These are phyloP conservation scores for Paracoccidioides lutzii DNA, from an alignment of 2,329 filamentous ascomycete genomes.

Conservation along the genomic window DNA sequence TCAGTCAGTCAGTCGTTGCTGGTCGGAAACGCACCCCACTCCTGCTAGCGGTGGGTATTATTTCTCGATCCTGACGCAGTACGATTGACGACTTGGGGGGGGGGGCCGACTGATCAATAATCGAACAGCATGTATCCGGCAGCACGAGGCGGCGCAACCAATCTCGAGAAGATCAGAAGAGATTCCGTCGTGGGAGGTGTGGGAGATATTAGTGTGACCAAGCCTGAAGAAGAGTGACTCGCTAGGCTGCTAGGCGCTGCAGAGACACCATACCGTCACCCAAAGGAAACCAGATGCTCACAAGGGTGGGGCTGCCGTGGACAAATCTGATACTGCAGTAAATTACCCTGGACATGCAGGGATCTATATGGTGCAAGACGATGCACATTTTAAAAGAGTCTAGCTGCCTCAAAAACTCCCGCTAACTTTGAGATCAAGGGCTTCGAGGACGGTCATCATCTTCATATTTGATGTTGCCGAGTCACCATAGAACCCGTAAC, in stretches of 20 bases:
- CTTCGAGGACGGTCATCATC: too few relatives aligned
- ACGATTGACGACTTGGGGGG: background rate
- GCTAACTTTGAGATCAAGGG: background rate
- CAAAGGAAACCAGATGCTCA: background rate
- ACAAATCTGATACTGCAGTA: conserved; percentile 2
- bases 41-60: background rate
- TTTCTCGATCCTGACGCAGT: background rate
- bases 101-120: background rate
- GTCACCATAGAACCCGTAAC: too few relatives aligned
- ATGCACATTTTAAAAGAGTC: background rate
- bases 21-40: background rate
- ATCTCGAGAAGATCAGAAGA: conserved; percentile 11
- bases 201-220: background rate
- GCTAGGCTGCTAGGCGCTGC: conserved; percentile 7
- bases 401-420: background rate
- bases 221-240: conserved; percentile 4
- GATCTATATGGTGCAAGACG: background rate
- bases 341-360: background rate
- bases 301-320: background rate
- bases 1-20: too few relatives aligned
- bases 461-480: too few relatives aligned
- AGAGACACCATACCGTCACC: conserved; percentile 7
- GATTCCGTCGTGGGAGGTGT: conserved; percentile 8
- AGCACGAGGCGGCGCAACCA: conserved; percentile 9
- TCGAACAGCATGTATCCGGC: background rate